Base-by-base conservation (phyloP, 176 grass and related monocot genomes). In the Pharus latifolius region DNA sequence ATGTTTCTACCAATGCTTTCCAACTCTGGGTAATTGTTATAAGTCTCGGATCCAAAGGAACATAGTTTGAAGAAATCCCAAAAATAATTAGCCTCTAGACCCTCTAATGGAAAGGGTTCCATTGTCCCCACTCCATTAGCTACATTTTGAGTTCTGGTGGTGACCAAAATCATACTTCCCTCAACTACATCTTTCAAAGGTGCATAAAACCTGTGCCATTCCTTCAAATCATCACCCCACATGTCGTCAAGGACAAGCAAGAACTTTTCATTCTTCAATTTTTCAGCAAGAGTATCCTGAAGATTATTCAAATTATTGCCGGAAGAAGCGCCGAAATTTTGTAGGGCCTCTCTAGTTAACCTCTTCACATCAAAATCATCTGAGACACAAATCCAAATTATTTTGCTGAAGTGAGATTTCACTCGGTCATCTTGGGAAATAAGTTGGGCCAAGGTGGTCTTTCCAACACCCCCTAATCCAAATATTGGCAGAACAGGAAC, bases 191-290 rank as follows among this genome's bases (percentile, higher is more conserved):
- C n/a, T n/a, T n/a, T n/a, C n/a, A n/a, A n/a, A 38, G 77, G 66
- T 24, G 31, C 42, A 24, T 40, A 8, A 0, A 80, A 10, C 24
- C 14, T 2, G 6, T 72, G 13, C 77, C 77, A 80, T 1, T 80
- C 67, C 31, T 52, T 52, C 24, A 24, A 29, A 17, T 16, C 41
- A 2, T 49, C 63, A 28, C 32, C 70, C 77, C 77, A 80, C 43
- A 72, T 52, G 50, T 80, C 77, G 53, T 80, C 77, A 4, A 71
- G 12, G 17, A 77, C 73, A n/a, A n/a, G n/a, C n/a, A n/a, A n/a
- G n/a, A n/a, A n/a, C n/a, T n/a, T n/a, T n/a, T n/a, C n/a, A n/a
- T n/a, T 40, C 64, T 40, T 55, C 7, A 27, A 77, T 3, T 0
- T 14, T 3, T 77, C 19, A 16, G 13, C 0, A 35, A 77, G 30